Base-by-base conservation (phyloP, 164 flowering plant species). In the Brasenia schreberi region DNA sequence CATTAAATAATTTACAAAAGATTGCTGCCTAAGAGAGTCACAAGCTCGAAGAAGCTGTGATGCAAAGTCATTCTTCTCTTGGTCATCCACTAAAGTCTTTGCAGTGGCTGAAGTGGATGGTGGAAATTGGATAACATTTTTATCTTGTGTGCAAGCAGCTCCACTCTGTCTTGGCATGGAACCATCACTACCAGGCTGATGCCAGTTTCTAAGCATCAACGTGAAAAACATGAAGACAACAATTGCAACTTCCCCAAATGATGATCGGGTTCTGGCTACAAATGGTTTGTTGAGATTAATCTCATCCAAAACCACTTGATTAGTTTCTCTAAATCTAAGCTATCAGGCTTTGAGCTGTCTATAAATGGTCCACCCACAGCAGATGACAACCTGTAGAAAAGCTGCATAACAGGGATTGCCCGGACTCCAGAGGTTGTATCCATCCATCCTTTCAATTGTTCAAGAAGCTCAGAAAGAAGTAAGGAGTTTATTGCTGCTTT, bases 141-240 rank as follows among this genome's bases (percentile, higher is more conserved):
- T 88, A 63, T 92, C 97, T 68, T 81, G 88, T 7, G 79, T 19
- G 60, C 89, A 94, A 59, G 84, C 11, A 65, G 66, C 61, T 18
- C 81, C 90, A 76, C 77, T 70, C 52, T 86, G 71, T 78, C 84
- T 92, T 65, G 79, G 43, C 43, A 70, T 42, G 64, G 87, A 74
- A 68, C 75, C 70, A 66, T 90, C 98, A 78, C 75, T 81, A 62
- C 98, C 94, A 72, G 99, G 98, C 69, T 95, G 99, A 74, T 95
- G 88, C 99, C 99, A 95, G 75, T 88, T 95, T 19, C 98, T 81
- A 39, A 95, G 87, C 99, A 95, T 95, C 79, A 95, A 82, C 45
- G 92, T 95, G 82, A 95, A 92, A 79, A 92, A 95, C 97, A 92
- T 92, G 78, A 87, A 92, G 44, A 90, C 91, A 59, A 95, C 87